Evolutionary conservation across 2,329 filamentous ascomycete genomes (phyloP).

Genomic region (Drechslerella dactyloides): DNA sequence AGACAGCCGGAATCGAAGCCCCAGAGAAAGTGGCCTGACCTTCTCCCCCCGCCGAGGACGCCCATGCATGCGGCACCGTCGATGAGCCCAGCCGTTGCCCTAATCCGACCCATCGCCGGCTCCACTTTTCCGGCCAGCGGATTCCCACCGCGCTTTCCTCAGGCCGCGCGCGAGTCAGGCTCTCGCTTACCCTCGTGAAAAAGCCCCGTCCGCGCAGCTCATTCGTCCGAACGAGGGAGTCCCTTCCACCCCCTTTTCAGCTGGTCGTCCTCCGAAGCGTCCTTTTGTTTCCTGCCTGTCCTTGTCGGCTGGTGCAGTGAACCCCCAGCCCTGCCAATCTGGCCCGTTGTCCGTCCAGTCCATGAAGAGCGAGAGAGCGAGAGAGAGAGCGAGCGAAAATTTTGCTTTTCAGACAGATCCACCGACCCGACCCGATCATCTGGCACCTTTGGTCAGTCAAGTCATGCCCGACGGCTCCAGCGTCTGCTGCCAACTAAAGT

Average conservation of each 20-base stretch:
- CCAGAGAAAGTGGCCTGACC: too few species aligned
- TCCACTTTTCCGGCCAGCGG: constrained; percentile 10
- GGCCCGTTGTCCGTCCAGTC: too few species aligned
- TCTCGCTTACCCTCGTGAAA: constrained; percentile 50
- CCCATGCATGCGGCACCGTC: too few species aligned
- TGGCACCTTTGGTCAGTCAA: constrained; percentile 11
- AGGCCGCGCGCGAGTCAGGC: constrained; percentile 39
- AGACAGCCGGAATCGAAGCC: too few species aligned
- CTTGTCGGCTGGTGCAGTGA: neutral
- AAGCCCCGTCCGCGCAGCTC: constrained; percentile 43
- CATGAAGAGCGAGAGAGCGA: too few species aligned
- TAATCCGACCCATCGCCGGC: neutral
- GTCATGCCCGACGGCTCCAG: constrained; percentile 3
- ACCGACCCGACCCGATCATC: constrained; percentile 1
- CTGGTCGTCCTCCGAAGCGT: constrained; percentile 43
- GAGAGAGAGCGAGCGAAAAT: too few species aligned
- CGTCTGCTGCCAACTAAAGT: constrained; percentile 12
- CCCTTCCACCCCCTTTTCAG: constrained; percentile 24
- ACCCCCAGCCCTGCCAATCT: too few species aligned
- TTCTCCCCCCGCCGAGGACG: too few species aligned
- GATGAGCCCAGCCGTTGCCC: neutral
- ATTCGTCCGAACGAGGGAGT: constrained; percentile 8
- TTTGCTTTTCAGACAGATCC: neutral
- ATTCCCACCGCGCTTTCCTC: constrained; percentile 7
- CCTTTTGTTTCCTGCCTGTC: too few species aligned